A percentile compares a stretch with the other conserved stretches of the same genome.
phyloP scores from a whole-genome alignment of 169 alveolate genomes.

The Miamiensis avidus region DNA sequence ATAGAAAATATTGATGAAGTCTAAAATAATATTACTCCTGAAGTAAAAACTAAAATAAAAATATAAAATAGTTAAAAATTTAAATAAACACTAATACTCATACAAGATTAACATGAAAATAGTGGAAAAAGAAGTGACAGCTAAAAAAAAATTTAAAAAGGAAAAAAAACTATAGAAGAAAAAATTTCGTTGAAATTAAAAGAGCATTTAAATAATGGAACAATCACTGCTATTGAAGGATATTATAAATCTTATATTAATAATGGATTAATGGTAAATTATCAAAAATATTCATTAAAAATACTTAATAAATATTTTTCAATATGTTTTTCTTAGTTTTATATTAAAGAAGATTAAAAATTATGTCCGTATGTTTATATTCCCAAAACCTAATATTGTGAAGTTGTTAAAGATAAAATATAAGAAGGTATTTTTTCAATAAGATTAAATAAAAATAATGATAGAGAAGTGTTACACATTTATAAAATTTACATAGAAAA shows the following conservation, averaged over 20 bases:
- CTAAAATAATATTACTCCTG: conserved; percentile 1
- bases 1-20: not conserved
- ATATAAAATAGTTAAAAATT: not conserved
- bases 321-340: not conserved
- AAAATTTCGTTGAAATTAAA: conserved; percentile 10
- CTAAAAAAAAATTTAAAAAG: conserved; percentile 12
- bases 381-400: not conserved
- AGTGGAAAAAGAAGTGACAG: conserved; percentile 28
- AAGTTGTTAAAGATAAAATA: conserved; percentile 1
- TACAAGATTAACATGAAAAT: conserved; percentile 18
- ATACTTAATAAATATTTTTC: not conserved
- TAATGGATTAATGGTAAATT: conserved; percentile 14
- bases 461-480: not conserved
- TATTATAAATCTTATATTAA: conserved; percentile 8
- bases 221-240: conserved; percentile 1
- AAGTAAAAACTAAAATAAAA: not conserved
- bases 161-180: conserved; percentile 24
- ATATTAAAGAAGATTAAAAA: conserved; percentile 14
- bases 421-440: not conserved
- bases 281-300: not conserved
- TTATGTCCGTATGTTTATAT: conserved; percentile 15
- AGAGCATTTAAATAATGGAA: conserved; percentile 5
- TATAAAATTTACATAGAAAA: not conserved
- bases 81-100: not conserved
- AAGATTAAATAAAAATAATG: not conserved